Conservation (phyloP, 2,329 filamentous ascomycete species). For the Lasiodiplodia sp. region DNA sequence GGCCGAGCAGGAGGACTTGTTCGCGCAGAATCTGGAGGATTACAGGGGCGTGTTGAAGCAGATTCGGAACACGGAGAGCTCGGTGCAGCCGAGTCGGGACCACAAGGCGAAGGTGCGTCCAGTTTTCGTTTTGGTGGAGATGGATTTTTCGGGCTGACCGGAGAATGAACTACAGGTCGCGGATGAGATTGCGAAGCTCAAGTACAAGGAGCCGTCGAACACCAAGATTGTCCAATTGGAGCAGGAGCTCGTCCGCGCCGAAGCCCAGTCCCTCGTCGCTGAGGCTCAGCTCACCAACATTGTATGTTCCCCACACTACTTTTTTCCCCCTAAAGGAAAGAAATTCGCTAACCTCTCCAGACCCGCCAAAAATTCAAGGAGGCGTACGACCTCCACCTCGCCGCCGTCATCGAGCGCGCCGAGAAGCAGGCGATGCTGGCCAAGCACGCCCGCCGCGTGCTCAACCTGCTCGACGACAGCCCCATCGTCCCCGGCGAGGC, state of each 20-base stretch:
- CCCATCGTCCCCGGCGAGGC: constrained; percentile 87
- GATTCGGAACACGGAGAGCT: constrained; percentile 94
- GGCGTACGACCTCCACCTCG: constrained; percentile 87
- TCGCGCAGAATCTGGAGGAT: constrained; percentile 87
- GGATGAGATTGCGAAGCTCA: constrained; percentile 91
- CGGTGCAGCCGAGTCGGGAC: constrained; percentile 90
- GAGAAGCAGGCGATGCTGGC: constrained; percentile 97
- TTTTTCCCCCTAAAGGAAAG: background rate
- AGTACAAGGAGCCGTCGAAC: constrained; percentile 89
- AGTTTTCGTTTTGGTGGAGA: background rate
- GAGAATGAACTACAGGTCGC: constrained; percentile 61
- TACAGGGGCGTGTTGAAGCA: constrained; percentile 83
- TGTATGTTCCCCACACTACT: constrained; percentile 59
- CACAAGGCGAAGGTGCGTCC: constrained; percentile 72
- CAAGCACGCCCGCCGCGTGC: constrained; percentile 83
- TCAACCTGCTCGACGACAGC: constrained; percentile 87
- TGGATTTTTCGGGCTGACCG: background rate
- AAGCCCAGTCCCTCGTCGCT: constrained; percentile 94
- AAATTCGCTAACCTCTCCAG: constrained; percentile 54
- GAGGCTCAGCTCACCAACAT: constrained; percentile 97
- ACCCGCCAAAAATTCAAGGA: constrained; percentile 97
- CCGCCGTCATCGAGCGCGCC: constrained; percentile 90
- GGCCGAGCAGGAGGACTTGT: constrained; percentile 90
- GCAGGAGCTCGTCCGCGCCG: constrained; percentile 94
- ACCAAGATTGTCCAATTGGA: constrained; percentile 83